Base-by-base conservation (phyloP, 2,329 filamentous ascomycete genomes). In the Acarospora socialis region DNA sequence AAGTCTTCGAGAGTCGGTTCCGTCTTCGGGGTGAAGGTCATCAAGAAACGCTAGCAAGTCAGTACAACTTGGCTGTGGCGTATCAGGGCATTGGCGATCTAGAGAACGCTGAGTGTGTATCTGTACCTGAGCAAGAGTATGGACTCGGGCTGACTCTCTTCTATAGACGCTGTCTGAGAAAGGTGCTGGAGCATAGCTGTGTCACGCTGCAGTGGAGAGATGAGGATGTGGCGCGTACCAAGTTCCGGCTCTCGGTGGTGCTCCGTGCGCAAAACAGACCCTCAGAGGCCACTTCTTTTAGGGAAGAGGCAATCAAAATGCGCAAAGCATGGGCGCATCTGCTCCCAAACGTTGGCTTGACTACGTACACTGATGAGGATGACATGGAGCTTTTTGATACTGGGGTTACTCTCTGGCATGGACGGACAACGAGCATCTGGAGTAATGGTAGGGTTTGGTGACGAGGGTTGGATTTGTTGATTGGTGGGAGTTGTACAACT, bases 31-130 rank as follows among this genome's bases (percentile, higher is more conserved):
- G 23, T 8, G 28, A 33, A 15, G 12, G 18, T 14, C 27, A 33
- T 18, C 15, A 28, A 17, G 21, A 28, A 8, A 33, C 31, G 4
- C 31, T 33, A 13, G 22, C 27, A 14, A 33, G 31, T 24, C 28
- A 33, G 13, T 33, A 33, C 4, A 24, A 22, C 12, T 12, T 33
- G 10, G 31, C 22, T 18, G 31, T 24, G 14, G 14, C 25, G 13
- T 14, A 32, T 16, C 20, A 32, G 21, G n/a, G 23, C 12, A 20
- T 20, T 13, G 20, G 20, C 30, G 17, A 32, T 10, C 25, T 22
- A 14, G 18, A 13, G 13, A 15, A 32, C 16, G 30, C 30, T 2
- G 30, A 25, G 30, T 32, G 25, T 16, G 30, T 32, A n/a, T 14
- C 13, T 8, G 8, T 14, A 9, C 25, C 13, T 14, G 9, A 14